A percentile compares a stretch with the other conserved stretches of the same genome.
Evolutionary conservation across 495 filamentous ascomycete genomes (phyloP).

Genomic region (Copromyces sp.): DNA sequence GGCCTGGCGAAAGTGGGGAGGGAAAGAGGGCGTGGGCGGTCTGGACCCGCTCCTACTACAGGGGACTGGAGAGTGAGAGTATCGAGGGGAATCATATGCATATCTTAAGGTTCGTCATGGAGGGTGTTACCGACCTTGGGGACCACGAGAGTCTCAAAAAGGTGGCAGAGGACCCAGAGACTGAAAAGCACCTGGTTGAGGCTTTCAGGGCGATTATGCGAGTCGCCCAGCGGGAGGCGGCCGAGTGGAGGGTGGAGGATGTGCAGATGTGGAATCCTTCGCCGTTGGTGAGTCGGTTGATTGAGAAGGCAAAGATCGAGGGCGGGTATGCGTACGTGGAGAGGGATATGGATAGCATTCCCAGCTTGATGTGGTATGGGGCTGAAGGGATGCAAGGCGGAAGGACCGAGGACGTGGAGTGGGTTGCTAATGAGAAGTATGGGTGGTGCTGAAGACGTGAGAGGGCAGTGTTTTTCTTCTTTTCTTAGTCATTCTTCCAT

Average conservation of each 20-base stretch:
- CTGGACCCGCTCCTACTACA: slow-evolving; percentile 68
- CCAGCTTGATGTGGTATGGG: slow-evolving; percentile 46
- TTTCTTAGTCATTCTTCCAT: neutral
- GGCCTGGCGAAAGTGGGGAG: slow-evolving; percentile 18
- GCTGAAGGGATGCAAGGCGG: slow-evolving; percentile 40
- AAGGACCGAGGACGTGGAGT: slow-evolving; percentile 63
- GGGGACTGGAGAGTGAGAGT: slow-evolving; percentile 24
- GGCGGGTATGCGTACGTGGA: slow-evolving; percentile 26
- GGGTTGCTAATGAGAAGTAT: slow-evolving; percentile 89
- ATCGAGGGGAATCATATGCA: slow-evolving; percentile 58
- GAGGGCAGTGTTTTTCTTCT: neutral
- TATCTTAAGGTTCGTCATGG: slow-evolving; percentile 68
- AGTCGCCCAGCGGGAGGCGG: slow-evolving; percentile 29
- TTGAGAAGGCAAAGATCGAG: slow-evolving; percentile 33
- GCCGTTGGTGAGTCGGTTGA: slow-evolving; percentile 18
- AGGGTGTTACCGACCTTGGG: slow-evolving; percentile 34
- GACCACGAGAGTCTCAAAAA: neutral
- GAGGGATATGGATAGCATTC: slow-evolving; percentile 40
- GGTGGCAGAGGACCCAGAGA: neutral
- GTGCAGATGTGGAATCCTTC: slow-evolving; percentile 45
- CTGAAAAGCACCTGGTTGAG: slow-evolving; percentile 37
- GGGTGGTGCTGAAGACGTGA: slow-evolving; percentile 63
- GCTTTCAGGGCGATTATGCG: slow-evolving; percentile 47
- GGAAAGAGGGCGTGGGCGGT: slow-evolving; percentile 57
- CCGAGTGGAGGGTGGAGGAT: slow-evolving; percentile 32